Conservation (phyloP, 768 basidiomycete species). For the Leccinum uliginosum region DNA sequence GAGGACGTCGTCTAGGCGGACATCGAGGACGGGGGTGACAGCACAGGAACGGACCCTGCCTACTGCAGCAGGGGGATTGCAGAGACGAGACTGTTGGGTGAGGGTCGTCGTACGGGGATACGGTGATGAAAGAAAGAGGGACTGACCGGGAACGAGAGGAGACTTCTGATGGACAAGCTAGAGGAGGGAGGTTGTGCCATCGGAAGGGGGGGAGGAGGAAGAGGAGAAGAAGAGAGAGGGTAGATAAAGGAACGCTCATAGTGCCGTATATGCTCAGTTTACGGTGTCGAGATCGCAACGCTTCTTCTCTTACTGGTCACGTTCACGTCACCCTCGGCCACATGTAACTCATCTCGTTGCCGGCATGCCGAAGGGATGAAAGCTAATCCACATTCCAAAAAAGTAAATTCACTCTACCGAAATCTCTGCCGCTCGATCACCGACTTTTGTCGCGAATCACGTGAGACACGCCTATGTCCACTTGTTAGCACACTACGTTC, state of each 20-base stretch:
- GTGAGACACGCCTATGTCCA: slow-evolving; percentile 71
- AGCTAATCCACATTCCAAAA: slow-evolving; percentile 9
- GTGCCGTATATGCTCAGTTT: slow-evolving; percentile 10
- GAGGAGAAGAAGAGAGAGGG: neutral
- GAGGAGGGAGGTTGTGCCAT: slow-evolving; percentile 30
- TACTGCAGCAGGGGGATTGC: slow-evolving; percentile 64
- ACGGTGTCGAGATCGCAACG: slow-evolving; percentile 13
- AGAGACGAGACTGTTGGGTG: slow-evolving; percentile 41
- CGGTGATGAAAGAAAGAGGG: rapidly evolving
- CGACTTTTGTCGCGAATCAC: slow-evolving; percentile 70
- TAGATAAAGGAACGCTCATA: slow-evolving; percentile 13
- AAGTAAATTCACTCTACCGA: slow-evolving; percentile 36
- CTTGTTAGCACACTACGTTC: neutral
- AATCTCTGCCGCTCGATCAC: slow-evolving; percentile 69
- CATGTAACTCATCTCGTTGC: slow-evolving; percentile 3
- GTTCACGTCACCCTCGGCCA: slow-evolving; percentile 8
- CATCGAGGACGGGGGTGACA: slow-evolving; percentile 62
- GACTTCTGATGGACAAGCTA: slow-evolving; percentile 29
- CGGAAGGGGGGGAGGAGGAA: neutral
- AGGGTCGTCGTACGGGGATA: neutral
- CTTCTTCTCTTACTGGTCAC: neutral
- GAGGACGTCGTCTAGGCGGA: slow-evolving; percentile 71
- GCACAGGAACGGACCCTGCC: slow-evolving; percentile 66
- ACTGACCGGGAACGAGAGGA: slow-evolving; percentile 40
- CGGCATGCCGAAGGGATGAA: slow-evolving; percentile 8